These are phyloP conservation scores for Venturia pyrina DNA, from an alignment of 2,329 filamentous ascomycete genomes.

Conservation along the genomic window DNA sequence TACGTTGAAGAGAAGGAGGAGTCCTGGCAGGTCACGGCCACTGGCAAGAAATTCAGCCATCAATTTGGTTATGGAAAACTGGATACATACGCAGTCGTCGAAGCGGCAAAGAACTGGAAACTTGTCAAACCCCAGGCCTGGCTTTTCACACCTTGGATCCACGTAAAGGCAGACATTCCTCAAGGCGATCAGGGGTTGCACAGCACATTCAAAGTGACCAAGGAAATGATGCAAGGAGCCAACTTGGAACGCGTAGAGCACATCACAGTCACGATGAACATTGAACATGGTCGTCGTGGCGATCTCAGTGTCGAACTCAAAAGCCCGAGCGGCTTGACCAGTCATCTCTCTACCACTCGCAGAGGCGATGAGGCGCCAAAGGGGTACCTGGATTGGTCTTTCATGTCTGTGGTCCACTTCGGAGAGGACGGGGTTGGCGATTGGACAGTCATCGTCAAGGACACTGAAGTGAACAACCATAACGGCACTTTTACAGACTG, in stretches of 20 bases:
- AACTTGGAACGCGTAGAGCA: slow-evolving; percentile 87
- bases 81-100: slow-evolving; percentile 75
- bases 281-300: slow-evolving; percentile 75
- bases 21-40: slow-evolving; percentile 72
- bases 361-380: slow-evolving; percentile 52
- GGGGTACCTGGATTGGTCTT: slow-evolving; percentile 93
- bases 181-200: slow-evolving; percentile 73
- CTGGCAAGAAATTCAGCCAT: slow-evolving; percentile 84
- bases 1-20: slow-evolving; percentile 42
- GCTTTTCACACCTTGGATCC: slow-evolving; percentile 88
- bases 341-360: slow-evolving; percentile 71
- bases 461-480: slow-evolving; percentile 66
- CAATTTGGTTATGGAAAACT: slow-evolving; percentile 94
- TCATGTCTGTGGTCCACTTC: slow-evolving; percentile 98
- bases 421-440: slow-evolving; percentile 79
- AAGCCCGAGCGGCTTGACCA: slow-evolving; percentile 72
- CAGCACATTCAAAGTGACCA: slow-evolving; percentile 71
- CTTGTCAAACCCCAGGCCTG: slow-evolving; percentile 92
- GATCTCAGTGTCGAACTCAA: slow-evolving; percentile 87
- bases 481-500: slow-evolving; percentile 79
- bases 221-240: slow-evolving; percentile 67
- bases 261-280: slow-evolving; percentile 95
- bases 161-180: slow-evolving; percentile 76
- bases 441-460: slow-evolving; percentile 87
- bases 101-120: slow-evolving; percentile 75